These are phyloP conservation scores for Favolaschia claudopus DNA, from an alignment of 768 basidiomycete species.

Conservation along the genomic window DNA sequence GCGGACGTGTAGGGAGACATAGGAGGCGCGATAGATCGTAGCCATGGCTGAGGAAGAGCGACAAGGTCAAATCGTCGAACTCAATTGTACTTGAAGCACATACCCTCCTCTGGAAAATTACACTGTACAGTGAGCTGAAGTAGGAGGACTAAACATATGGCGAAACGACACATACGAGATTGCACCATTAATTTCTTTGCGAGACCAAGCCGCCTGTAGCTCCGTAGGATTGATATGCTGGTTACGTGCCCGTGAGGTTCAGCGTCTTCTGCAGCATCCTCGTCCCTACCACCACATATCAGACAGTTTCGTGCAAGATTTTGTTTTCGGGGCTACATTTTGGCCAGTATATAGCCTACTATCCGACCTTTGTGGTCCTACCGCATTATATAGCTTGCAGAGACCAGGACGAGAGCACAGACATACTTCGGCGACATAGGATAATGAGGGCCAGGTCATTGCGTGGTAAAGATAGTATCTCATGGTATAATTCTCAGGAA, in stretches of 20 bases:
- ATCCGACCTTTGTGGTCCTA: constrained; percentile 84
- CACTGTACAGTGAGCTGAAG: background rate
- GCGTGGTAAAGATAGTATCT: constrained; percentile 90
- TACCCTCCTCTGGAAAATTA: constrained; percentile 14
- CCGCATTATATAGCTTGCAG: background rate
- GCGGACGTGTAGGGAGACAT: constrained; percentile 91
- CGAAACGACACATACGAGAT: constrained; percentile 71
- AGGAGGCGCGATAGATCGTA: constrained; percentile 82
- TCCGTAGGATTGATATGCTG: constrained; percentile 92
- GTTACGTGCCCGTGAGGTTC: constrained; percentile 93
- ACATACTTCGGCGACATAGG: constrained; percentile 81
- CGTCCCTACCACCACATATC: constrained; percentile 54
- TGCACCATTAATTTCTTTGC: constrained; percentile 96
- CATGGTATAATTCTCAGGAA: constrained; percentile 94
- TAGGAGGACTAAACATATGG: background rate
- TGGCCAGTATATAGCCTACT: constrained; percentile 94
- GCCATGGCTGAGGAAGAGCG: constrained; percentile 89
- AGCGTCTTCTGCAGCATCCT: constrained; percentile 64
- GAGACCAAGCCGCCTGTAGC: constrained; percentile 89
- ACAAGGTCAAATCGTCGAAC: background rate
- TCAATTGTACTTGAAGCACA: background rate
- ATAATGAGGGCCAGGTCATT: constrained; percentile 94
- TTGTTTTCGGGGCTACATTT: constrained; percentile 66
- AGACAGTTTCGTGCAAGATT: constrained; percentile 29
- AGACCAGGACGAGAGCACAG: background rate